Conservation (phyloP, 257 asterid species). For the Solanum pimpinellifolium region DNA sequence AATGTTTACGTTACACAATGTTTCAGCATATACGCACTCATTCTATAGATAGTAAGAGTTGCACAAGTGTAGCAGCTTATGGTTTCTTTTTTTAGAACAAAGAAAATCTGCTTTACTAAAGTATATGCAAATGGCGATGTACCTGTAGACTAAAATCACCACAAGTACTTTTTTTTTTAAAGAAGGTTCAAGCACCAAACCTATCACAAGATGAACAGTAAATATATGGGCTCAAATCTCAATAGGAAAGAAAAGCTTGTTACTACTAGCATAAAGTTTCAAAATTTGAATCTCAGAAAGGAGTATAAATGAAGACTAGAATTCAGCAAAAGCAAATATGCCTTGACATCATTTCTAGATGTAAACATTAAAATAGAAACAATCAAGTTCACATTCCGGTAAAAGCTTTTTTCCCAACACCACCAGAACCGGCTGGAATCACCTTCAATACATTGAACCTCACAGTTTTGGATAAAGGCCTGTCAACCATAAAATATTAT, state of each 20-base stretch:
- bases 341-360: not conserved
- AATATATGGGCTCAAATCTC: not conserved
- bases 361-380: not conserved
- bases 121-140: not conserved
- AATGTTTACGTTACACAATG: not conserved
- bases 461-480: slow-evolving; percentile 36
- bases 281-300: not conserved
- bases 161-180: not conserved
- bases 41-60: too few species aligned
- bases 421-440: slow-evolving; percentile 34
- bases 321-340: not conserved
- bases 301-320: not conserved
- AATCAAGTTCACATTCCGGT: not conserved
- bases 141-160: not conserved
- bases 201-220: not conserved
- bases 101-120: not conserved
- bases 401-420: slow-evolving; percentile 15
- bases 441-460: slow-evolving; percentile 35
- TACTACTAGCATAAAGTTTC: not conserved
- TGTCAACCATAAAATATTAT: not conserved
- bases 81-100: not conserved
- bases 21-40: not conserved
- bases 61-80: not conserved
- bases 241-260: not conserved
- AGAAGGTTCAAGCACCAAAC: not conserved